phyloP scores from a whole-genome alignment of 2,329 filamentous ascomycete species.

The Cladosporium phlei region DNA sequence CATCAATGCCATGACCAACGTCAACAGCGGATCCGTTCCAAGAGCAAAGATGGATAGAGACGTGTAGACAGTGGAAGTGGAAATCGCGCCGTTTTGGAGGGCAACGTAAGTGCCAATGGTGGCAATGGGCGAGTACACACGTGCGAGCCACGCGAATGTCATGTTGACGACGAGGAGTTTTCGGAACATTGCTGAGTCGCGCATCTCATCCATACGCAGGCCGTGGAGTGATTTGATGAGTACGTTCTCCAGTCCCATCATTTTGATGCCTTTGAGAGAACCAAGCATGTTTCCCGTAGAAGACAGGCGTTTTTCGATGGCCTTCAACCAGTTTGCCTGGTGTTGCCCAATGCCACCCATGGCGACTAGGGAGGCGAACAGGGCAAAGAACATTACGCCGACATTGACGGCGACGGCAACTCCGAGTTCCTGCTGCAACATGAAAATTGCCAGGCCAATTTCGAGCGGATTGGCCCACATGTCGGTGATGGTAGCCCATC shows the following conservation, averaged over 20 bases:
- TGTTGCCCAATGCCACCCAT: constrained; percentile 21
- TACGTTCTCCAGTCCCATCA: constrained; percentile 31
- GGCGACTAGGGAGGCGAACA: constrained; percentile 4
- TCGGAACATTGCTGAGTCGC: constrained; percentile 8
- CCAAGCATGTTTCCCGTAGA: constrained; percentile 39
- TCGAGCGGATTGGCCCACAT: constrained; percentile 22
- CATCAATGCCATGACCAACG: constrained; percentile 11
- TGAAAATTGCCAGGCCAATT: constrained; percentile 19
- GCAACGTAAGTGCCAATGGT: constrained; percentile 10
- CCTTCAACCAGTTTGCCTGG: constrained; percentile 37
- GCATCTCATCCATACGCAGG: constrained; percentile 12
- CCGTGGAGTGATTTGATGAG: constrained; percentile 7
- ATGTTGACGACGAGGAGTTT: constrained; percentile 9
- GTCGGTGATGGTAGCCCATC: constrained; percentile 16
- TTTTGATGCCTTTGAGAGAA: constrained; percentile 47
- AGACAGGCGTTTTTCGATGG: constrained; percentile 41
- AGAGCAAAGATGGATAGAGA: constrained; percentile 10
- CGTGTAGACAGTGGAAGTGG: constrained; percentile 7
- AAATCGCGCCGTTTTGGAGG: constrained; percentile 7
- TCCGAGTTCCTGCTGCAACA: constrained; percentile 19
- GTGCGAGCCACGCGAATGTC: constrained; percentile 3
- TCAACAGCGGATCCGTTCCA: constrained; percentile 7
- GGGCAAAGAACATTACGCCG: constrained; percentile 12
- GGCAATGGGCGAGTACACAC: constrained; percentile 6
- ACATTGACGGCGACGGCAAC: constrained; percentile 17